Evolutionary conservation across 2,329 filamentous ascomycete species (phyloP).

Genomic region (Ophiostoma pallidulum): DNA sequence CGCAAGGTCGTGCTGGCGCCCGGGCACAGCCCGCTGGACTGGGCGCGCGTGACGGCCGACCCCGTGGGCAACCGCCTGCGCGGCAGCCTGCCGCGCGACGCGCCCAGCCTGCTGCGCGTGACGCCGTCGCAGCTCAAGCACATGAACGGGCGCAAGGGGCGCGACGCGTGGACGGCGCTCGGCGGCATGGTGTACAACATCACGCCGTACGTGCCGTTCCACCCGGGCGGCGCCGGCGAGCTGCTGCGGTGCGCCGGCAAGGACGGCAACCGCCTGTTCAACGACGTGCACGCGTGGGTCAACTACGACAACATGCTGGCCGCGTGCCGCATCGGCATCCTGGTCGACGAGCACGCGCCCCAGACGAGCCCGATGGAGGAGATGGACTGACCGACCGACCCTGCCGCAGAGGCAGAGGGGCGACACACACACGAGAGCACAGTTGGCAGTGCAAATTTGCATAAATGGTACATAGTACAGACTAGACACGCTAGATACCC

Average conservation of each 20-base stretch:
- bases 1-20: slow-evolving; percentile 75
- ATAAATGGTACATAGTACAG: neutral
- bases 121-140: slow-evolving; percentile 70
- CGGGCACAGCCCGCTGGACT: slow-evolving; percentile 90
- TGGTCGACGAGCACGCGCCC: slow-evolving; percentile 45
- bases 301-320: slow-evolving; percentile 63
- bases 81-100: slow-evolving; percentile 42
- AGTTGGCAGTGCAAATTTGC: neutral
- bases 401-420: no score
- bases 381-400: no score
- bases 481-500: neutral
- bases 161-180: slow-evolving; percentile 83
- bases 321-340: slow-evolving; percentile 52
- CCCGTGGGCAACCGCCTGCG: slow-evolving; percentile 52
- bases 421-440: neutral
- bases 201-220: slow-evolving; percentile 78
- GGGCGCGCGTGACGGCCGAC: slow-evolving; percentile 65
- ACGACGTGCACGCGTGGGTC: slow-evolving; percentile 61
- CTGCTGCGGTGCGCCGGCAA: slow-evolving; percentile 52
- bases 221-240: slow-evolving; percentile 77
- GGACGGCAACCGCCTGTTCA: slow-evolving; percentile 55
- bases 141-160: slow-evolving; percentile 74
- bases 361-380: slow-evolving; percentile 41
- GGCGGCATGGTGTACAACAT: slow-evolving; percentile 93
- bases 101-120: slow-evolving; percentile 59